These are phyloP conservation scores for Kazachstania taianensis DNA, from an alignment of 805 yeast species.

Conservation along the genomic window DNA sequence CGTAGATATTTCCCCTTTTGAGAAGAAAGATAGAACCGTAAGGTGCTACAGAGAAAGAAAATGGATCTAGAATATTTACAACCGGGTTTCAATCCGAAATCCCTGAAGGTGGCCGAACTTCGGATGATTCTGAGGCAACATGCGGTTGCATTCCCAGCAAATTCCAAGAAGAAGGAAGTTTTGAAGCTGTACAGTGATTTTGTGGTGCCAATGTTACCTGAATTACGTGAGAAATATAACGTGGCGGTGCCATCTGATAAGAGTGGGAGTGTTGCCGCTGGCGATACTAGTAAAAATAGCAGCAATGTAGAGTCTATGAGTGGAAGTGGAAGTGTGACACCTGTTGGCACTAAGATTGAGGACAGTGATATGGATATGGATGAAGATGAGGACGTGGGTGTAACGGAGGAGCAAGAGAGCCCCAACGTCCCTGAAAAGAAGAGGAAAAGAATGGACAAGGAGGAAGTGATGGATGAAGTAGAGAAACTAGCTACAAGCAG, in stretches of 20 bases:
- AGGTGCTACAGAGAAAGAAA: no score
- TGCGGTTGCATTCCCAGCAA: slow-evolving; percentile 48
- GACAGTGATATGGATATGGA: no score
- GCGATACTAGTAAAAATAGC: neutral
- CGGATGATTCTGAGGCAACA: slow-evolving; percentile 55
- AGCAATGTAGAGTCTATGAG: no score
- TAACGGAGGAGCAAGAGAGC: neutral
- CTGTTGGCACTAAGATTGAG: no score
- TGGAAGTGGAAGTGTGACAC: no score
- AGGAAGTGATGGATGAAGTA: slow-evolving; percentile 2
- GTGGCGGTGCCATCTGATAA: neutral
- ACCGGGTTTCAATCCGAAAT: slow-evolving; percentile 56
- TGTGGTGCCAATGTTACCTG: slow-evolving; percentile 39
- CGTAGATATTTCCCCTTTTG: no score
- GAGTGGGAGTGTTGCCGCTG: neutral
- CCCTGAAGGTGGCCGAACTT: slow-evolving; percentile 58
- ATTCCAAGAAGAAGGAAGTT: slow-evolving; percentile 60
- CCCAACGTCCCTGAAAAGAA: slow-evolving; percentile 1
- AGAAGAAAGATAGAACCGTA: no score
- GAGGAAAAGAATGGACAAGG: neutral
- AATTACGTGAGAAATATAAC: slow-evolving; percentile 28
- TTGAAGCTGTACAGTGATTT: slow-evolving; percentile 48
- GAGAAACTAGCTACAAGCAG: slow-evolving; percentile 13
- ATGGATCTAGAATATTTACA: slow-evolving; percentile 12
- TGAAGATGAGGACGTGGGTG: neutral